Conservation (phyloP, 108 stramenopile genomes). For the Nannochloropsis oceanica region DNA sequence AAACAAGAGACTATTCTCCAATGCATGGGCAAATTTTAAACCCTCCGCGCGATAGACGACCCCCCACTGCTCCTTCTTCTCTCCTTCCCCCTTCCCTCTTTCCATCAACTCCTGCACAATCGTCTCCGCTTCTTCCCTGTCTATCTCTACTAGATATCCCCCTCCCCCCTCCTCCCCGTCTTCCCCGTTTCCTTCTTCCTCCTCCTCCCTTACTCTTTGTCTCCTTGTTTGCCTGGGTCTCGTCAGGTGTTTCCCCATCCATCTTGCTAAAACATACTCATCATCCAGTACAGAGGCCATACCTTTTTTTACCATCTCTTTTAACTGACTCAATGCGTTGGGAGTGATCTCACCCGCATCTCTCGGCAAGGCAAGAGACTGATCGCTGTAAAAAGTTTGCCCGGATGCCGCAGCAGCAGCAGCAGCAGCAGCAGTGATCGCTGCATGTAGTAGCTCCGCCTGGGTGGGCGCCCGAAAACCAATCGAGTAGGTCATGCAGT, state of each 20-base stretch:
- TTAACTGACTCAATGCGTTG: background rate
- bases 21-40: background rate
- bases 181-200: background rate
- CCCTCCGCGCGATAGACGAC: background rate
- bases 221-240: background rate
- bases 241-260: background rate
- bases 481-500: constrained; percentile 30
- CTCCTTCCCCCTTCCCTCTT: background rate
- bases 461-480: constrained; percentile 24
- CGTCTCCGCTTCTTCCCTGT: background rate
- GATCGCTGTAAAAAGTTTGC: background rate
- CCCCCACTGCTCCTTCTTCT: background rate
- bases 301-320: background rate
- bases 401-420: background rate
- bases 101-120: background rate
- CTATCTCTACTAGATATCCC: background rate
- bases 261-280: background rate
- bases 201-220: too few species aligned
- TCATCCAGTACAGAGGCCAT: background rate
- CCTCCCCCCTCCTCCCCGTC: background rate
- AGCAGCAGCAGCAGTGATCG: background rate
- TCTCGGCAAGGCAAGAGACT: background rate
- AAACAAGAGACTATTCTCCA: background rate
- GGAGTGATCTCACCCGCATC: background rate
- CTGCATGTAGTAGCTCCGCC: background rate